Conservation (phyloP, 139 green algal species). For the Medakamo hakoo region DNA sequence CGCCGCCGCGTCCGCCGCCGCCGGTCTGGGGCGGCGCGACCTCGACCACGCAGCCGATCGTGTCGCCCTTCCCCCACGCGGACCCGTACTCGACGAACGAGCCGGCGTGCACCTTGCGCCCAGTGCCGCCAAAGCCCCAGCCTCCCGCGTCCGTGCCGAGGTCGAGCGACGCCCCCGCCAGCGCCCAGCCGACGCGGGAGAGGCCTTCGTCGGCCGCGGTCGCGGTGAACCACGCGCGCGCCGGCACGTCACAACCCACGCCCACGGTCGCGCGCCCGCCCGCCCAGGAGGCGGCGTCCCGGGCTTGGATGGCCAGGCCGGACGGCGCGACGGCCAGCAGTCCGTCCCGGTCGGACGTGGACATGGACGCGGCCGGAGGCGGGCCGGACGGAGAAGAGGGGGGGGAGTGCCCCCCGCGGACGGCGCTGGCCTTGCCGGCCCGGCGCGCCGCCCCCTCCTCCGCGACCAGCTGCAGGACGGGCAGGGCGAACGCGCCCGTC, state of each 20-base stretch:
- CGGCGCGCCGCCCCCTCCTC: conserved; percentile 21
- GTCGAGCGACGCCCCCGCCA: conserved; percentile 27
- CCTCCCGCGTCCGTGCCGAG: conserved; percentile 41
- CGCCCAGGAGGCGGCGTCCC: conserved; percentile 32
- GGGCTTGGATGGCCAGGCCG: conserved; percentile 33
- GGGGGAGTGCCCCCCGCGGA: neutral
- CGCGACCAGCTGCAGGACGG: conserved; percentile 61
- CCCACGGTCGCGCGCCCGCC: conserved; percentile 34
- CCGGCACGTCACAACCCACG: conserved; percentile 15
- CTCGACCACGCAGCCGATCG: conserved; percentile 48
- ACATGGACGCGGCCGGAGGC: neutral
- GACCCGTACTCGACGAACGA: conserved; percentile 53
- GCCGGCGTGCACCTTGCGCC: conserved; percentile 45
- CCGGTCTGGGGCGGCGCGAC: too few species aligned
- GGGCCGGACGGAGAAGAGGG: neutral
- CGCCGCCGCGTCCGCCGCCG: too few species aligned
- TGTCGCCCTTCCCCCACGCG: conserved; percentile 36
- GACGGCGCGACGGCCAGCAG: conserved; percentile 31
- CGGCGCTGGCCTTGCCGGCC: neutral
- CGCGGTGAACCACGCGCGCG: conserved; percentile 36
- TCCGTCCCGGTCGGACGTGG: conserved; percentile 31
- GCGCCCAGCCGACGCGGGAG: conserved; percentile 51
- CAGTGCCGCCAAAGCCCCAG: conserved; percentile 57
- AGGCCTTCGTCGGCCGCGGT: conserved; percentile 52
- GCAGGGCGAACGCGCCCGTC: conserved; percentile 74